These are phyloP conservation scores for Scutellaria minor DNA, from an alignment of 257 asterid species.

Conservation along the genomic window DNA sequence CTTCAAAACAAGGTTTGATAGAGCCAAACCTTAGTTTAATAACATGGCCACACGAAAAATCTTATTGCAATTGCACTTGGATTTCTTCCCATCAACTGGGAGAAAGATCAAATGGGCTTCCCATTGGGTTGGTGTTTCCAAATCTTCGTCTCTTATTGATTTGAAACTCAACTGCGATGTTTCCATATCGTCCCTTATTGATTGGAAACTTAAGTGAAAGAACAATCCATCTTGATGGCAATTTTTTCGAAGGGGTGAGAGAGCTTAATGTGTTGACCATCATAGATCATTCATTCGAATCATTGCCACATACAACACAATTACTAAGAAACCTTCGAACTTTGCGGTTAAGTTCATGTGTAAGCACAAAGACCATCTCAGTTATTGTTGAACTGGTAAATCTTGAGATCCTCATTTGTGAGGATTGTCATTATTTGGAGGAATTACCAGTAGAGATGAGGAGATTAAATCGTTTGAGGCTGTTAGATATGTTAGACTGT, in stretches of 20 bases:
- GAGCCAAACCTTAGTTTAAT: background rate
- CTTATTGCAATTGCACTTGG: background rate
- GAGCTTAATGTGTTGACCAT: slow-evolving; percentile 21
- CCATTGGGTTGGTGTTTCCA: background rate
- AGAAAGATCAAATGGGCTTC: background rate
- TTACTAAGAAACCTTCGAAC: background rate
- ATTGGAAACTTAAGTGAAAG: background rate
- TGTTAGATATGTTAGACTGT: background rate
- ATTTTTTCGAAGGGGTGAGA: background rate
- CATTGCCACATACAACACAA: background rate
- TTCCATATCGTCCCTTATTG: slow-evolving; percentile 15
- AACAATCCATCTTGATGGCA: no score
- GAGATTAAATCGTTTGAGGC: background rate
- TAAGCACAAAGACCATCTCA: background rate
- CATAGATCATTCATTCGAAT: background rate
- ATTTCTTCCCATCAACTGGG: background rate
- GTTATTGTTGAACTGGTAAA: slow-evolving; percentile 16
- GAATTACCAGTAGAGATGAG: slow-evolving; percentile 23
- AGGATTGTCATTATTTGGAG: background rate
- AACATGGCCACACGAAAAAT: background rate
- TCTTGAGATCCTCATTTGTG: slow-evolving; percentile 26
- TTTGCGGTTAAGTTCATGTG: background rate
- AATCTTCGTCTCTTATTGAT: slow-evolving; percentile 11
- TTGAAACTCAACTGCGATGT: background rate
- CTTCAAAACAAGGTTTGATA: background rate